Evolutionary conservation across 306 rosid species (phyloP), one percentile per base, ranked within the genome.

Genomic region (Glycine soja): DNA sequence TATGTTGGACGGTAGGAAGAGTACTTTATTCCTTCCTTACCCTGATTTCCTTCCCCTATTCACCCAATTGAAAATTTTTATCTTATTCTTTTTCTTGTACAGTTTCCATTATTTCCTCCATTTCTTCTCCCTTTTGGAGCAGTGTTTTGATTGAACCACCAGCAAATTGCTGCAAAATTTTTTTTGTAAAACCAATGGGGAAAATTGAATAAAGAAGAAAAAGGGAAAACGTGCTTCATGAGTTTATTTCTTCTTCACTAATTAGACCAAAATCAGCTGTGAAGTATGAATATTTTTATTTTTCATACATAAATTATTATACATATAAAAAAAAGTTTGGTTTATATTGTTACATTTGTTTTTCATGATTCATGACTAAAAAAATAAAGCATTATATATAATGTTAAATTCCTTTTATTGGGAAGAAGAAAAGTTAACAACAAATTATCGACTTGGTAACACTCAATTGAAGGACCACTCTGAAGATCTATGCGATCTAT

Each of bases 11-110:
- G 86, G 58, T 79, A 82, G 92, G 86, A 70, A 53, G 36, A 36
- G 36, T 32, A 16, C 90, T 87, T 88, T 88, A 90, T 88, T 73
- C 94, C 83, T 90, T 88, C 56, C 92, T 87, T 90, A 24, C 81
- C 61, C 68, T 32, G 0, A 45, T 87, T 77, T 70, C 75, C 74
- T 70, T 66, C 85, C 40, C 67, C 19, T 12, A 5, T 80, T 79
- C 87, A 18, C 67, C 62, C 50, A 72, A 43, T 51, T 16, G 6
- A 63, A 42, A 12, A 42, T 18, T 15, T 76, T 59, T 16, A 13
- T 73, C 68, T 64, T 11, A n/a, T 78, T 66, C 7, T 67, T 65
- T 6, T 13, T 38, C 43, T 70, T 32, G 24, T 43, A 24, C 16
- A 13, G 32, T 19, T 51, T 66, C 19, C 46, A 76, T 71, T 83